These are phyloP conservation scores for Flaveria trinervia DNA, from an alignment of 129 eudicot species.

Conservation along the genomic window DNA sequence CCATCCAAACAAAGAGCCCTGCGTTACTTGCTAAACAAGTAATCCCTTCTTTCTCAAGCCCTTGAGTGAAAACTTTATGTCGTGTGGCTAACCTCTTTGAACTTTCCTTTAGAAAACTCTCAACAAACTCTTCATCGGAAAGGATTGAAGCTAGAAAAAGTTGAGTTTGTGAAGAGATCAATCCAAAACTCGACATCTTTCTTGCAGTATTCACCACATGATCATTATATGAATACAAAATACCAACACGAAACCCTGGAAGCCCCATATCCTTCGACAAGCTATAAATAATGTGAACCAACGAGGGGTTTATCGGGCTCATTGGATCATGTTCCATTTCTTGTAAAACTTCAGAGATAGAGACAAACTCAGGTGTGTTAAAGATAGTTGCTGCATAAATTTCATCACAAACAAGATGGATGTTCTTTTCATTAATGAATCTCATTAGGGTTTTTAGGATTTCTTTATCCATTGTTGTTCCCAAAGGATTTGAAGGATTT, in stretches of 20 bases:
- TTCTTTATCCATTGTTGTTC: slow-evolving; percentile 56
- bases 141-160: slow-evolving; percentile 62
- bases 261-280: slow-evolving; percentile 76
- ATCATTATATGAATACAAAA: slow-evolving; percentile 73
- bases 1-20: slow-evolving; percentile 85
- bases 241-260: slow-evolving; percentile 82
- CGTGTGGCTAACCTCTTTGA: slow-evolving; percentile 49
- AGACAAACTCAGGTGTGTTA: slow-evolving; percentile 40
- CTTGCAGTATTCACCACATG: slow-evolving; percentile 59
- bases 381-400: slow-evolving; percentile 71
- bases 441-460: slow-evolving; percentile 47
- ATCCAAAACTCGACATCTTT: slow-evolving; percentile 89
- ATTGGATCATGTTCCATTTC: slow-evolving; percentile 45
- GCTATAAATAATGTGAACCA: slow-evolving; percentile 69
- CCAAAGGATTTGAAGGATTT: slow-evolving; percentile 88
- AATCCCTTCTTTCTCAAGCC: slow-evolving; percentile 57
- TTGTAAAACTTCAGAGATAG: slow-evolving; percentile 56
- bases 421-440: slow-evolving; percentile 51
- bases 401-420: slow-evolving; percentile 83
- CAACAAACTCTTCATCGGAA: slow-evolving; percentile 62
- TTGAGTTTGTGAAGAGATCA: slow-evolving; percentile 87
- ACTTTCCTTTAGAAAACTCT: slow-evolving; percentile 41
- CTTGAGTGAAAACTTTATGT: slow-evolving; percentile 46
- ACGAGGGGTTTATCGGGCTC: slow-evolving; percentile 30
- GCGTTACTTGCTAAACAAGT: slow-evolving; percentile 71